Conservation (phyloP, 2,329 filamentous ascomycete species). For the Colletotrichum coccodes region DNA sequence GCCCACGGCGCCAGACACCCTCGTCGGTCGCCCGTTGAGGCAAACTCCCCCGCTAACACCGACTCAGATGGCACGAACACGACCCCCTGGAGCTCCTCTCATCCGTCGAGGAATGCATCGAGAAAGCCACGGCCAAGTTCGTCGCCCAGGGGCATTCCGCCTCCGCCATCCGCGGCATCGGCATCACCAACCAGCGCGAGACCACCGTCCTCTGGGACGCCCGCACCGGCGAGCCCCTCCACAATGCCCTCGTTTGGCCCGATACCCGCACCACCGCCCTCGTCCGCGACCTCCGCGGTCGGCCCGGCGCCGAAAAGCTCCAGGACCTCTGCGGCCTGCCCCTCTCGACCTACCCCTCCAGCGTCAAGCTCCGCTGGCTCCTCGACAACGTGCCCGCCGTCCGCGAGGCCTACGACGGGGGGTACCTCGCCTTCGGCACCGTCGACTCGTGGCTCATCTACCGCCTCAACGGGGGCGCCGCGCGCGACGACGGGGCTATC, state of each 20-base stretch:
- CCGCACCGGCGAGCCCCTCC: slow-evolving; percentile 80
- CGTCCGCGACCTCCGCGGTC: slow-evolving; percentile 79
- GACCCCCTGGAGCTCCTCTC: slow-evolving; percentile 80
- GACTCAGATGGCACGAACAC: slow-evolving; percentile 85
- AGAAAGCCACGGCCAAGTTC: slow-evolving; percentile 79
- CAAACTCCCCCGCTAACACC: background rate
- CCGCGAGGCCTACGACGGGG: slow-evolving; percentile 78
- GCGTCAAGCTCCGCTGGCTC: slow-evolving; percentile 87
- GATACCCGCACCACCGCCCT: slow-evolving; percentile 81
- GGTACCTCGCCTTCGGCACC: slow-evolving; percentile 84
- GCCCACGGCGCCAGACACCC: too few relatives aligned
- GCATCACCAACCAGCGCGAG: slow-evolving; percentile 92
- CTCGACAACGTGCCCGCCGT: slow-evolving; percentile 77
- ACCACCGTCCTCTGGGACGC: slow-evolving; percentile 88
- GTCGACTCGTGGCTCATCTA: slow-evolving; percentile 91
- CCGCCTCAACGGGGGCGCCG: slow-evolving; percentile 79
- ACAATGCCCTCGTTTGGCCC: slow-evolving; percentile 91
- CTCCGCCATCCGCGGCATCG: slow-evolving; percentile 78
- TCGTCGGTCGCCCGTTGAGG: too few relatives aligned
- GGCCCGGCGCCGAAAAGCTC: slow-evolving; percentile 74
- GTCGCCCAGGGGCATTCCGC: slow-evolving; percentile 73
- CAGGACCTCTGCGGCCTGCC: slow-evolving; percentile 81
- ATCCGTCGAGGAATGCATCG: slow-evolving; percentile 83
- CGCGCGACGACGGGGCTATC: slow-evolving; percentile 64
- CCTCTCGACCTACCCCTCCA: slow-evolving; percentile 88